Conservation (phyloP, 768 basidiomycete species). For the Tremella fuciformis region DNA sequence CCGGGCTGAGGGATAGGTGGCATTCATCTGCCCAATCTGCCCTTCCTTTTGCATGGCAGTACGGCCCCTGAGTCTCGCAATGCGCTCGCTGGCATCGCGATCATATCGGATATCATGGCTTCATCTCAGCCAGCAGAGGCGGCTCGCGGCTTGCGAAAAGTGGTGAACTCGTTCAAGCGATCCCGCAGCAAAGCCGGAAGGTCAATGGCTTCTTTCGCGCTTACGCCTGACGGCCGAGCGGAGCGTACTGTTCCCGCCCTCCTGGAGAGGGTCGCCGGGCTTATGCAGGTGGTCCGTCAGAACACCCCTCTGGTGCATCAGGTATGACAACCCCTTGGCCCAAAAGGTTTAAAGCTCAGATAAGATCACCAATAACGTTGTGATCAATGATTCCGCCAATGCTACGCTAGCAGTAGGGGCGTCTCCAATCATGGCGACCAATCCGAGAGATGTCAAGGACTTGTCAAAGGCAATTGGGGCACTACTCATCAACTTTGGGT, state of each 20-base stretch:
- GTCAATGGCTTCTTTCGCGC: conserved; percentile 56
- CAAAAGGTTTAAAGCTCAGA: not conserved
- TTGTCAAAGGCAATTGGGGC: conserved; percentile 65
- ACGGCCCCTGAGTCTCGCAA: conserved; percentile 60
- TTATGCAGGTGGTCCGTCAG: conserved; percentile 60
- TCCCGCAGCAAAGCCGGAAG: conserved; percentile 49
- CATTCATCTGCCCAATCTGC: conserved; percentile 73
- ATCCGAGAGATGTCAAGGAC: conserved; percentile 76
- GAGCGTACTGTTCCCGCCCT: conserved; percentile 18
- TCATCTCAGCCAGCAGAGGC: conserved; percentile 60
- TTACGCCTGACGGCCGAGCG: not conserved
- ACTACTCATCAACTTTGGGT: conserved; percentile 80
- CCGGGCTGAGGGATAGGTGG: conserved; percentile 62
- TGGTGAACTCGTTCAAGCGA: conserved; percentile 39
- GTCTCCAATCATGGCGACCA: conserved; percentile 91
- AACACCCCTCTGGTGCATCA: conserved; percentile 77
- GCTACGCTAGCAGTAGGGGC: conserved; percentile 80
- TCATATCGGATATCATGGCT: conserved; percentile 81
- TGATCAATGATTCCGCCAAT: conserved; percentile 84
- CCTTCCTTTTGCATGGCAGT: conserved; percentile 70
- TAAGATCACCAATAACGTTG: conserved; percentile 86
- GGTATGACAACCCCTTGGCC: conserved; percentile 26
- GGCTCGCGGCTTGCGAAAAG: conserved; percentile 49
- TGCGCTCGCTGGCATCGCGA: conserved; percentile 74
- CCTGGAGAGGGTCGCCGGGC: conserved; percentile 53